A percentile compares a stretch with the other conserved stretches of the same genome.
Conservation (phyloP, 495 filamentous ascomycete genomes). For the Aspergillus heteromorphus region DNA sequence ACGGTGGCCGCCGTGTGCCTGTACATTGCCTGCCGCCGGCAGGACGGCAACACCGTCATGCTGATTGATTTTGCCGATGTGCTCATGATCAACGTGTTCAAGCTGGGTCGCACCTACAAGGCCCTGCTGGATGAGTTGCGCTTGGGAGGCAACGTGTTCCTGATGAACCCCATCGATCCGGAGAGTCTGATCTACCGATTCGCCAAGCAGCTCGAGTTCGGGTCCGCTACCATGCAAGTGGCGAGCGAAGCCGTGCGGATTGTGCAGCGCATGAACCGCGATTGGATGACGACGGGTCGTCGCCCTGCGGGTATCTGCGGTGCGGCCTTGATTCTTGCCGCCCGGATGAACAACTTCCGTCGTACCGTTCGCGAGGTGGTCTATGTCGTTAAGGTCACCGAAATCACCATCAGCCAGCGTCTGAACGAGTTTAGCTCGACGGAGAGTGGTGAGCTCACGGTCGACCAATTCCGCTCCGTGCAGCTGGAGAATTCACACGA, state of each 20-base stretch:
- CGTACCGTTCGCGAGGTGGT: slow-evolving; percentile 88
- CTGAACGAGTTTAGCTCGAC: slow-evolving; percentile 85
- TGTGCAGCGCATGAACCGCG: slow-evolving; percentile 84
- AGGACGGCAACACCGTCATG: slow-evolving; percentile 61
- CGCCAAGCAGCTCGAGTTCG: slow-evolving; percentile 84
- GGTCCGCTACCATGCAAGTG: slow-evolving; percentile 65
- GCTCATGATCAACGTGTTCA: slow-evolving; percentile 80
- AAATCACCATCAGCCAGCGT: slow-evolving; percentile 81
- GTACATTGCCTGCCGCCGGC: slow-evolving; percentile 75
- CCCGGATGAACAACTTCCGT: slow-evolving; percentile 95
- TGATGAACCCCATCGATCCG: slow-evolving; percentile 60
- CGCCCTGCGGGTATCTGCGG: slow-evolving; percentile 92
- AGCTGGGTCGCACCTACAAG: slow-evolving; percentile 79
- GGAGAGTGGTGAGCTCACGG: slow-evolving; percentile 69
- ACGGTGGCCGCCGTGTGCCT: slow-evolving; percentile 81
- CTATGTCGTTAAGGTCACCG: slow-evolving; percentile 91
- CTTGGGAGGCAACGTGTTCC: slow-evolving; percentile 42
- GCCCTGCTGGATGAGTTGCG: slow-evolving; percentile 63
- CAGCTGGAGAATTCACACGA: slow-evolving; percentile 63
- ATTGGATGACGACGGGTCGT: slow-evolving; percentile 93
- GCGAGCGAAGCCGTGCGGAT: slow-evolving; percentile 81
- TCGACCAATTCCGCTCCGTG: slow-evolving; percentile 77
- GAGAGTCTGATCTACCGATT: slow-evolving; percentile 88
- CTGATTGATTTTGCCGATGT: slow-evolving; percentile 93
- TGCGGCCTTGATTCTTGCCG: slow-evolving; percentile 87